phyloP scores from a whole-genome alignment of 2,329 filamentous ascomycete species.

The Tolypocladium sp. region DNA sequence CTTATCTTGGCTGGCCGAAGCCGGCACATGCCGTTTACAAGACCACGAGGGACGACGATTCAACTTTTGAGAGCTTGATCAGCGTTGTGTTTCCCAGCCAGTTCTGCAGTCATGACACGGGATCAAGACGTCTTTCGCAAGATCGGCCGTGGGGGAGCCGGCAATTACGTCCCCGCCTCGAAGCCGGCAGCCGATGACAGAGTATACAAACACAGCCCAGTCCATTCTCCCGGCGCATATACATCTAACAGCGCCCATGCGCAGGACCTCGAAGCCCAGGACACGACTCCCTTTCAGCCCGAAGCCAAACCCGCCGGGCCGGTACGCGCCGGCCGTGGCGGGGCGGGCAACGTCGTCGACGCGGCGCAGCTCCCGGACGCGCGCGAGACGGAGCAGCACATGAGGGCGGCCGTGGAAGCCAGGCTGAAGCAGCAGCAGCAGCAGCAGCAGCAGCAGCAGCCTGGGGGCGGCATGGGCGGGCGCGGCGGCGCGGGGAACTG shows the following conservation, averaged over 20 bases:
- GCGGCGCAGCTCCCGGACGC: conserved; percentile 16
- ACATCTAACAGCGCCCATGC: background rate
- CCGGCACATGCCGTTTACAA: background rate
- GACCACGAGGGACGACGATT: background rate
- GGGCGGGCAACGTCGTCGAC: conserved; percentile 51
- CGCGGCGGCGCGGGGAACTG: conserved; percentile 53
- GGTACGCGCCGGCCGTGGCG: conserved; percentile 22
- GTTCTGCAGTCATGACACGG: conserved; percentile 8
- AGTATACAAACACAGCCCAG: background rate
- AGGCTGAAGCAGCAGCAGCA: conserved; percentile 15
- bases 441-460: conserved; percentile 6
- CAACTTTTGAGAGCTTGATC: background rate
- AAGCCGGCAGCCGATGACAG: conserved; percentile 6
- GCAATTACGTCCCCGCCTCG: conserved; percentile 49
- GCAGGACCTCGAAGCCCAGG: background rate
- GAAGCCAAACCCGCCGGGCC: background rate
- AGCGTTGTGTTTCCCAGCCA: background rate
- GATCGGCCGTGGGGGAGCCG: conserved; percentile 53
- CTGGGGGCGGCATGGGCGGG: conserved; percentile 22
- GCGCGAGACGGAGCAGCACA: conserved; percentile 23
- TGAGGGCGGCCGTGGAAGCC: conserved; percentile 22
- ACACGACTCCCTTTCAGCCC: background rate
- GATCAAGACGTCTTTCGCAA: conserved; percentile 36
- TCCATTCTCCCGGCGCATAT: background rate
- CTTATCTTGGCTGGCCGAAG: too few species aligned